Evolutionary conservation across 2,329 filamentous ascomycete species (phyloP), one percentile per base, ranked within the genome.

Genomic region (Aureobasidium sp.): DNA sequence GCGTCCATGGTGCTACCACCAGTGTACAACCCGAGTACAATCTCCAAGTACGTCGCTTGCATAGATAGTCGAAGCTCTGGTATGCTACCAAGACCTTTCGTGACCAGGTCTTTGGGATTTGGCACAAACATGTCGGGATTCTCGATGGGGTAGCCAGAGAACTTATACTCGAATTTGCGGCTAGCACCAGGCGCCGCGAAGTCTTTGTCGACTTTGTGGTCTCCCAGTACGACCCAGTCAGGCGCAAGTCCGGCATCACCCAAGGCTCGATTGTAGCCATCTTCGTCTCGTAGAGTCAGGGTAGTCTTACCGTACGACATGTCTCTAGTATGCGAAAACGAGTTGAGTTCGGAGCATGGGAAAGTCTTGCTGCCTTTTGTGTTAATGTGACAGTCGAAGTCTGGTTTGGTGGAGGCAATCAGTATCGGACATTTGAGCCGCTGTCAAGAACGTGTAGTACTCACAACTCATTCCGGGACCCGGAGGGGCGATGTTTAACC

Each of bases 81-180:
- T 30, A 64, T 50, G 59, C 50, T 59, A 25, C 58, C 48, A 47
- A 64, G 39, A 36, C 49, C 62, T 50, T 62, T 58, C 0, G 51
- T 58, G 30, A 62, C 53, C 27, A 58, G 29, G 42, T 62, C 61
- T 27, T 62, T 58, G 2, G 61, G 61, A 50, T 62, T 62, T 5
- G 53, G 50, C n/a, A 62, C 44, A 41, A 27, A 3, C 9, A 62
- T 50, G 34, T 34, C n/a, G 34, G 41, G 27, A 44, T 62, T 62
- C 14, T 50, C 36, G 42, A 57, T 41, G 5, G 53, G 61, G 41
- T 30, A 62, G 32, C 44, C 44, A 39, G 53, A 37, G 53, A 62
- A 62, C 5, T 58, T 3, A 48, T 54, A 62, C 10, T 14, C 1
- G 48, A 55, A 39, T 45, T 11, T 44, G 6, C n/a, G 21, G 41